Evolutionary conservation across 2,329 filamentous ascomycete genomes (phyloP).

Genomic region (Monilinia fructicola): DNA sequence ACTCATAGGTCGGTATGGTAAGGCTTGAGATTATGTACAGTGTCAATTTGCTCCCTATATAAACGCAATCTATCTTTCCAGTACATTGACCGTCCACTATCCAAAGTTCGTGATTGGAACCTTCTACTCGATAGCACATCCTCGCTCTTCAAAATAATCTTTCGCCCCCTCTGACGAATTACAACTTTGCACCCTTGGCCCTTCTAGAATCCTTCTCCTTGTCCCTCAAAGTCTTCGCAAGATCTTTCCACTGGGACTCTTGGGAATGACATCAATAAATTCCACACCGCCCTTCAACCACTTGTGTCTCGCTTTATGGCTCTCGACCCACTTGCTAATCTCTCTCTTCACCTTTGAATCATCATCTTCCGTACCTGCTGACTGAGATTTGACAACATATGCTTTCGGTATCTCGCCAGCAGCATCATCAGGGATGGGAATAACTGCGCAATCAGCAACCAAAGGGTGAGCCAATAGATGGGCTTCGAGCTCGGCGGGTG

Average conservation of each 20-base stretch:
- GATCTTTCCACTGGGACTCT: constrained; percentile 74
- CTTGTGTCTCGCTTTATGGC: constrained; percentile 68
- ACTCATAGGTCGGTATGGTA: background rate
- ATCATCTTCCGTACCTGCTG: constrained; percentile 52
- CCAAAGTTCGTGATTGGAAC: background rate
- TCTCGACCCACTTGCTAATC: constrained; percentile 60
- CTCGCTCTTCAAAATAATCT: background rate
- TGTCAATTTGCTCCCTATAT: background rate
- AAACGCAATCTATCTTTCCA: background rate
- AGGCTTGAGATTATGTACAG: background rate
- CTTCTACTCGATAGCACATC: background rate
- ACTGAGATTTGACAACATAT: constrained; percentile 59
- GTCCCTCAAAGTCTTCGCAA: constrained; percentile 68
- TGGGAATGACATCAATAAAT: constrained; percentile 67
- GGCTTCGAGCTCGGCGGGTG: constrained; percentile 79
- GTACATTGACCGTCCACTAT: background rate
- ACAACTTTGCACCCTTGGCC: constrained; percentile 66
- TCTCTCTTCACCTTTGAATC: constrained; percentile 49
- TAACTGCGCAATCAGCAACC: constrained; percentile 78
- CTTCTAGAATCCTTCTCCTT: constrained; percentile 68
- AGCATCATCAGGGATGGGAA: constrained; percentile 63
- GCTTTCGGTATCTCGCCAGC: constrained; percentile 67
- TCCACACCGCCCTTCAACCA: constrained; percentile 63
- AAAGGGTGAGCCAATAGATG: constrained; percentile 72
- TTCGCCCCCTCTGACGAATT: constrained; percentile 29